phyloP scores from a whole-genome alignment of 2,329 filamentous ascomycete species.

The Phialophora verrucosa region DNA sequence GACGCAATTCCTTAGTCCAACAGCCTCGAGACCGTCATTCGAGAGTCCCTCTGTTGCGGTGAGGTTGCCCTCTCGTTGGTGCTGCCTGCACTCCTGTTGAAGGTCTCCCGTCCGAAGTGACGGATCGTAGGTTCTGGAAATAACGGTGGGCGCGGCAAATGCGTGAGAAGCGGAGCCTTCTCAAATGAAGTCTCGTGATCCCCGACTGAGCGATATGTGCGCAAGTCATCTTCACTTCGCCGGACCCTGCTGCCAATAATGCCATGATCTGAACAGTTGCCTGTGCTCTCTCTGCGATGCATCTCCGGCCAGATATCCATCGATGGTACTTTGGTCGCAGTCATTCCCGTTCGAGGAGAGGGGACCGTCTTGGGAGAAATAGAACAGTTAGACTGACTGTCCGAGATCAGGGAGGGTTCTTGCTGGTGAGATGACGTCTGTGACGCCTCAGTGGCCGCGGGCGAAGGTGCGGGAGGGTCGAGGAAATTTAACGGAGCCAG shows the following conservation, averaged over 20 bases:
- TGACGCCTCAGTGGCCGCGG: slow-evolving; percentile 68
- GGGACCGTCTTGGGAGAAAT: slow-evolving; percentile 59
- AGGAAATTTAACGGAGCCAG: slow-evolving; percentile 42
- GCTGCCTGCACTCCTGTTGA: not conserved
- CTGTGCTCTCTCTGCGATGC: slow-evolving; percentile 9
- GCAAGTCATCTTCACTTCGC: slow-evolving; percentile 1
- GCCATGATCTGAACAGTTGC: slow-evolving; percentile 7
- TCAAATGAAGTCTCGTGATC: not conserved
- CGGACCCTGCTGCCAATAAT: not conserved
- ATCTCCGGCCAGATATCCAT: slow-evolving; percentile 25
- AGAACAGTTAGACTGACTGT: slow-evolving; percentile 68
- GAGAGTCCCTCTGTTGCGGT: slow-evolving; percentile 24
- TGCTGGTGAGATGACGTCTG: slow-evolving; percentile 62
- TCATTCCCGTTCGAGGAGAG: slow-evolving; percentile 49
- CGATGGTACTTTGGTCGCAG: slow-evolving; percentile 47
- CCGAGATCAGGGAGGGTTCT: slow-evolving; percentile 73
- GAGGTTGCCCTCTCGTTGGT: not conserved
- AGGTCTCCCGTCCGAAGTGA: not conserved
- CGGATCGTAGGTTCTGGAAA: not conserved
- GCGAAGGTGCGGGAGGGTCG: slow-evolving; percentile 68
- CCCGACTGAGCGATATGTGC: not conserved
- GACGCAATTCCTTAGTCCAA: slow-evolving; percentile 20
- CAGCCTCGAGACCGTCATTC: slow-evolving; percentile 33
- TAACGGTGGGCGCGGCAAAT: not conserved
- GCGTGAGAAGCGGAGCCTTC: not conserved